Base-by-base conservation (phyloP, 2,329 filamentous ascomycete genomes). In the Penicillium palitans region DNA sequence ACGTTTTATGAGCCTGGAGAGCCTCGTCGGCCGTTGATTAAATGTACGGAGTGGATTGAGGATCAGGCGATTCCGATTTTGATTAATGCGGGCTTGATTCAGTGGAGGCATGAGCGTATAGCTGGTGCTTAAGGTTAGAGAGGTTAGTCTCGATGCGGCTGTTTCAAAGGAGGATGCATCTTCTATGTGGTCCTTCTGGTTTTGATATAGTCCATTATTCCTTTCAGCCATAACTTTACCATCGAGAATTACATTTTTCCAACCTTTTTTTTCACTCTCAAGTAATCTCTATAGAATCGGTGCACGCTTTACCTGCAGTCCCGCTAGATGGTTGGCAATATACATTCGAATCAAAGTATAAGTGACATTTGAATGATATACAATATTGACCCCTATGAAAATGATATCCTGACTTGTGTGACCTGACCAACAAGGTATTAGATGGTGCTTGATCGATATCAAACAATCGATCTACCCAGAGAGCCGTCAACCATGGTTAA, bases 21-120 rank as follows among this genome's bases (percentile, higher is more conserved):
- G 21, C 46, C 39, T n/a, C 47, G 54, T 39, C 47, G 31, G n/a
- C 40, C 47, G 8, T 39, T 56, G 29, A 24, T 56, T 3, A 52
- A 56, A 35, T 56, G 54, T 10, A 56, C 47, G 0, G 54, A 56
- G 31, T 56, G 54, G 46, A 39, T 55, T 25, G 45, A 55, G 37
- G 37, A 50, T 2, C 53, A 50, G 19, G 53, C 53, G 21, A 31
- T 50, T 24, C 45, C 53, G 1, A 35, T 35, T 3, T 44, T 55
- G 15, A 51, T 50, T 7, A 37, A 51, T 25, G 21, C 29, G 10
- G 53, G 37, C 2, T 15, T 50, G n/a, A 35, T 55, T 35, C 15
- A 49, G 44, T 39, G 25, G n/a, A 39, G 24, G 4, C 13, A 48
- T 48, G 42, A 54, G 13, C 6, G n/a, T 7, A 40, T 39, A 39